Evolutionary conservation across 2,329 filamentous ascomycete genomes (phyloP), one percentile per base, ranked within the genome.

Genomic region (Microsporum audouinii): DNA sequence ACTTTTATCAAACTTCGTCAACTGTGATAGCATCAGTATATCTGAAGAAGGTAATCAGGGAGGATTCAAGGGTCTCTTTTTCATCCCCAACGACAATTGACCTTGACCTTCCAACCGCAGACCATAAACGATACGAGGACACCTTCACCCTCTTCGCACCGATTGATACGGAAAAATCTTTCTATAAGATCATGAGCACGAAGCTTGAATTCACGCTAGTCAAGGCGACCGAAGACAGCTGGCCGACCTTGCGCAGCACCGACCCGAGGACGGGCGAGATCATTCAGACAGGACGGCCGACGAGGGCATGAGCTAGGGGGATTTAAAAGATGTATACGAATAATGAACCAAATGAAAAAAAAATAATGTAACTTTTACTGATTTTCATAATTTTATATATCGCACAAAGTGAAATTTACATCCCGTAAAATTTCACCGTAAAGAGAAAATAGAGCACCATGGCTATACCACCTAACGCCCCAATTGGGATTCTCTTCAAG

Each of bases 21-120:
- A 85, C 84, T 12, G 89, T 97, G 61, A 96, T 95, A 66, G 91
- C 88, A 1, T 94, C 89, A 6, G 87, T 96, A 67, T 99, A 95
- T 77, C 81, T 97, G 60, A 99, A 97, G 80, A 97, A 97, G 78
- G 96, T 99, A 69, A 85, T 91, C 76, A 95, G 92, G 76, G 82
- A 86, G 29, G 82, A 78, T 31, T 88, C 90, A 58, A 87, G 82
- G 66, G 82, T 97, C 53, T 78, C 82, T 29, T 92, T 97, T 72
- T 73, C 78, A 39, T 70, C 82, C 2, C 78, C 75, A 7, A 76
- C 80, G 56, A 78, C 82, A 55, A 75, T 97, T 58, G 80, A 82
- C 8, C 81, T 99, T 49, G 89, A 99, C 71, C 81, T 99, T 43
- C 85, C 83, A n/a, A 99, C 94, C 6, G 84, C 82, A 36, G 92